Evolutionary conservation across 257 asterid species (phyloP).

Genomic region (Jasminum sambac): DNA sequence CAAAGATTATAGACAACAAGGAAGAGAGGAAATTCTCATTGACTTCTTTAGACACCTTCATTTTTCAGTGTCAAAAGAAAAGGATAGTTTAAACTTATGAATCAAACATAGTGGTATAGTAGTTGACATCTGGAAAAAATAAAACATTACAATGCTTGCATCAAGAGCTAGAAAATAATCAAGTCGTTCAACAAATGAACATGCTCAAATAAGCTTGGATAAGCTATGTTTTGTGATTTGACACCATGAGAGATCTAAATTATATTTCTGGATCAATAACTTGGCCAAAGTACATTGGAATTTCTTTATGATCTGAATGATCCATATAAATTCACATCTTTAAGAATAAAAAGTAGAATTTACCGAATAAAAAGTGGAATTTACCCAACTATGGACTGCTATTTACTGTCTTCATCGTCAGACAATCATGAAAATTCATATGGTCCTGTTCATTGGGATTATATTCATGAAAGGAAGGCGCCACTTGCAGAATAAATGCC

Average conservation of each 20-base stretch:
- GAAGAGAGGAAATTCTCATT: not conserved
- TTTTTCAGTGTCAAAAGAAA: slow-evolving; percentile 3
- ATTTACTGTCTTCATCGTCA: not conserved
- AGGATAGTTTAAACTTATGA: not conserved
- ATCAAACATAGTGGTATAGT: not conserved
- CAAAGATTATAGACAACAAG: slow-evolving; percentile 17
- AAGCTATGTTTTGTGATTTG: not conserved
- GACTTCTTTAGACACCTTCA: slow-evolving; percentile 8
- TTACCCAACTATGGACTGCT: not conserved
- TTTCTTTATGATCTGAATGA: not conserved
- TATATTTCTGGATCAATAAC: not conserved
- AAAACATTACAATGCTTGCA: not conserved
- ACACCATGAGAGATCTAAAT: not conserved
- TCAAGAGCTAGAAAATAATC: slow-evolving; percentile 2
- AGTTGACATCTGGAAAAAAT: not conserved
- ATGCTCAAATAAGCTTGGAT: slow-evolving; percentile 15
- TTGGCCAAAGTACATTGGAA: not conserved
- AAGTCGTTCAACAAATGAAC: slow-evolving; percentile 8
- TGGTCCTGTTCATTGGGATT: not conserved
- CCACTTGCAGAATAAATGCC: not conserved
- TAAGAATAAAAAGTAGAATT: not conserved
- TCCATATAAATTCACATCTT: not conserved
- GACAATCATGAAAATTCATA: not conserved
- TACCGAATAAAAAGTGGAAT: not conserved
- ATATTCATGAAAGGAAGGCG: not conserved